Base-by-base conservation (phyloP, 176 grass and related monocot genomes). In the Zoysia pacifica region DNA sequence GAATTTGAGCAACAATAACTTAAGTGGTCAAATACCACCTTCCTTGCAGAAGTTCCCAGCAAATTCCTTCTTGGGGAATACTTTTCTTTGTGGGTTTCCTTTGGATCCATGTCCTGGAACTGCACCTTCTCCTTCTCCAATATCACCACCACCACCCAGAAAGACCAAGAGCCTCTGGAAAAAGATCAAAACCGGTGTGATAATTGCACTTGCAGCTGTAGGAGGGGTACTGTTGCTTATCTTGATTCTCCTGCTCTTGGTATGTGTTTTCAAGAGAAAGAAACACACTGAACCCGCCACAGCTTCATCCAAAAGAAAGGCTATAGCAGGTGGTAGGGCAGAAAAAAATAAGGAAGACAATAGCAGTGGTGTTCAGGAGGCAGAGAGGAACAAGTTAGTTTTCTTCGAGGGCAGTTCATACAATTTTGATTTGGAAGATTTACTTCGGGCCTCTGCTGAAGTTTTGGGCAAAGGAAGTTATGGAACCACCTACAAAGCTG, bases 381-480 rank as follows among this genome's bases (percentile, higher is more conserved):
- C 96, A 20, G 96, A 93, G 69, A 99, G 90, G 85, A 99, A 95
- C 44, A 95, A 91, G 63, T 84, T 99, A 67, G 90, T 91, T 80
- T 99, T 95, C 86, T 99, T 99, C 6, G 90, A 90, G 64, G 88
- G 93, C 36, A 95, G 90, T 77, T 93, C 90, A 18, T 95, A 86
- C 78, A 99, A 88, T 89, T 99, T 99, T 89, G 96, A 99, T 79
- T 68, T 99, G 49, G 96, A 99, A 40, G 92, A 99, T 91, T 88
- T 99, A 65, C 82, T 99, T 65, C 89, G 92, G 86, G 96, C 96
- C 75, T 95, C 96, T 39, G 96, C 96, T 61, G 92, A 99, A 81
- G 93, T 93, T 41, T 83, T 99, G 87, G 96, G 96, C 9, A 99
- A 99, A 82, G 96, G 96, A 69, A 93, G 96, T 71, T 87, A 90